Evolutionary conservation across 2,329 filamentous ascomycete species (phyloP).

Genomic region (Stagonosporopsis tanaceti): DNA sequence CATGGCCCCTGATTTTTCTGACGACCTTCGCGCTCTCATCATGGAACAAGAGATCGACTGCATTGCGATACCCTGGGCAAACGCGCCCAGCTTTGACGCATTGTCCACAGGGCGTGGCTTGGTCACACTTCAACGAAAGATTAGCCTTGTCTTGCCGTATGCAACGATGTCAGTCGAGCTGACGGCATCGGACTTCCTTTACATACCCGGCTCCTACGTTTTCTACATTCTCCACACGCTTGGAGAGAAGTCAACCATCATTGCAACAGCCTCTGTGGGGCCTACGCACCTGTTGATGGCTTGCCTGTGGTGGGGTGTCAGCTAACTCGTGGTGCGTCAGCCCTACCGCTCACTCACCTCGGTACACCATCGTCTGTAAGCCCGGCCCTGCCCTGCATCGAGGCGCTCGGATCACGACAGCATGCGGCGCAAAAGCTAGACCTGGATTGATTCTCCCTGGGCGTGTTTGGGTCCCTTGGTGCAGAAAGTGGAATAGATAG

Average conservation of each 20-base stretch:
- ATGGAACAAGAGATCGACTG: conserved; percentile 39
- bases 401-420: conserved; percentile 11
- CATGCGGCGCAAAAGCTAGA: not conserved
- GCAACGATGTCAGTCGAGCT: not conserved
- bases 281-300: conserved; percentile 26
- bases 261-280: not conserved
- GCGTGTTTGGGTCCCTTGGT: not conserved
- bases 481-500: conserved; percentile 1
- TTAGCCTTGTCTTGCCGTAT: conserved; percentile 11
- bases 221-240: conserved; percentile 41
- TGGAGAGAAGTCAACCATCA: not conserved
- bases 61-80: conserved; percentile 40
- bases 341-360: conserved; percentile 19
- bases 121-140: conserved; percentile 33
- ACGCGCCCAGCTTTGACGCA: conserved; percentile 35
- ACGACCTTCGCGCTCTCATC: conserved; percentile 36
- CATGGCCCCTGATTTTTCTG: conserved; percentile 23
- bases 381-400: conserved; percentile 16
- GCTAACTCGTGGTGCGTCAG: conserved; percentile 5
- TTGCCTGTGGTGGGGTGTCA: conserved; percentile 27
- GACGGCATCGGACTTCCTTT: not conserved
- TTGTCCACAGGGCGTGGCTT: conserved; percentile 37
- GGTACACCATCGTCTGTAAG: conserved; percentile 34
- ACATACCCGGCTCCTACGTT: conserved; percentile 40
- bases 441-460: not conserved